Percentiles rank a stretch among this genome's conserved stretches.
These are phyloP conservation scores for Scytalidium lignicola DNA, from an alignment of 2,329 filamentous ascomycete genomes.

Conservation along the genomic window DNA sequence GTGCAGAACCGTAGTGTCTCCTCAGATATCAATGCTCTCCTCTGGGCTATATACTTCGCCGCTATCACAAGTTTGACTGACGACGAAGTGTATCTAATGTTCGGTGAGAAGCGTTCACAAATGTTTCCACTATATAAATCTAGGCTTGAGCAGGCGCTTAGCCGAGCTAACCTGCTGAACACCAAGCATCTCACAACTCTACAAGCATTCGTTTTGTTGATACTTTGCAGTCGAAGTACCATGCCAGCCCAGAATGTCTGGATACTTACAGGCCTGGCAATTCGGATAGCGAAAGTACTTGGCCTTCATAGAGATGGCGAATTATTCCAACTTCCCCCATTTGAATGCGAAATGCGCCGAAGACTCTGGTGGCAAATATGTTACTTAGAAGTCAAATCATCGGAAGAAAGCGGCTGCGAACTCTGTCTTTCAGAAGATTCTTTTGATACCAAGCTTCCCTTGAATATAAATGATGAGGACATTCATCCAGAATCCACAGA, in stretches of 20 bases:
- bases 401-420: slow-evolving; percentile 49
- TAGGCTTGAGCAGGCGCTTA: slow-evolving; percentile 40
- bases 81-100: slow-evolving; percentile 32
- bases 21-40: not conserved
- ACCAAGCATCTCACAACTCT: slow-evolving; percentile 30
- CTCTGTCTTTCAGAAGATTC: not conserved
- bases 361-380: slow-evolving; percentile 57
- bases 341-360: slow-evolving; percentile 54
- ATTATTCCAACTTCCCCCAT: slow-evolving; percentile 31
- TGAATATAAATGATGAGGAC: slow-evolving; percentile 20
- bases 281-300: slow-evolving; percentile 33
- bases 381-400: slow-evolving; percentile 48
- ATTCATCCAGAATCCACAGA: not conserved
- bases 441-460: slow-evolving; percentile 25
- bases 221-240: slow-evolving; percentile 20
- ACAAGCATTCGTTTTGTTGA: slow-evolving; percentile 35
- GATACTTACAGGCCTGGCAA: slow-evolving; percentile 2
- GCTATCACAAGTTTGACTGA: slow-evolving; percentile 5
- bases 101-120: slow-evolving; percentile 16
- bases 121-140: slow-evolving; percentile 30
- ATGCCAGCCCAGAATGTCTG: not conserved
- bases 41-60: slow-evolving; percentile 8
- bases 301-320: slow-evolving; percentile 37
- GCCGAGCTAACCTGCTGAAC: slow-evolving; percentile 51
- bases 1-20: not conserved